These are phyloP conservation scores for Botrytis porri DNA, from an alignment of 2,329 filamentous ascomycete species.

Conservation along the genomic window DNA sequence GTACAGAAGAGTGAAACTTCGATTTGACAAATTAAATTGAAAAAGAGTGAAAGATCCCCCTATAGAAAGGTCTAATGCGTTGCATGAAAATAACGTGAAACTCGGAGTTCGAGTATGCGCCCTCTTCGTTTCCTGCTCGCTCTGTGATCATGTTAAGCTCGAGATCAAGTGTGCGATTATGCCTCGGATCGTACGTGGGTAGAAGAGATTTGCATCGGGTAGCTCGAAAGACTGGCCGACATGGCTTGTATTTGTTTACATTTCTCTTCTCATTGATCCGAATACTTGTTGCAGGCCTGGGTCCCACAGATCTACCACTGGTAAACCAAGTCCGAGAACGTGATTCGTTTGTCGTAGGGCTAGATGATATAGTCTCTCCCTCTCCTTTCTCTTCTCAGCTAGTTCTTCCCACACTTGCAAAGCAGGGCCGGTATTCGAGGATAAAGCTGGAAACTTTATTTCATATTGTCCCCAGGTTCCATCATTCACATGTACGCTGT, in stretches of 20 bases:
- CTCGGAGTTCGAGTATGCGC: not conserved
- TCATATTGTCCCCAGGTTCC: not conserved
- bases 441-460: not conserved
- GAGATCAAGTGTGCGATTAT: not conserved
- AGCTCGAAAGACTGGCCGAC: not conserved
- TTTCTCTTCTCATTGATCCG: not conserved
- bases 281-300: not conserved
- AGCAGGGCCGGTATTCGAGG: too few relatives aligned
- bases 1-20: not conserved
- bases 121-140: not conserved
- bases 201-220: not conserved
- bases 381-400: not conserved
- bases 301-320: not conserved
- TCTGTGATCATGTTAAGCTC: not conserved
- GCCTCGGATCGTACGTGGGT: too few relatives aligned
- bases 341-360: not conserved
- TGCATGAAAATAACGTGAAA: not conserved
- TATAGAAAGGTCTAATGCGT: not conserved
- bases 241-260: not conserved
- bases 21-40: not conserved
- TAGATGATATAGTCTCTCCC: not conserved
- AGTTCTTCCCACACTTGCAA: fast-evolving
- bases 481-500: not conserved
- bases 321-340: not conserved
- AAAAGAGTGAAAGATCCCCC: not conserved